These are phyloP conservation scores for Zychaea mexicana DNA, from an alignment of 371 early-diverging fungal genomes.

Conservation along the genomic window DNA sequence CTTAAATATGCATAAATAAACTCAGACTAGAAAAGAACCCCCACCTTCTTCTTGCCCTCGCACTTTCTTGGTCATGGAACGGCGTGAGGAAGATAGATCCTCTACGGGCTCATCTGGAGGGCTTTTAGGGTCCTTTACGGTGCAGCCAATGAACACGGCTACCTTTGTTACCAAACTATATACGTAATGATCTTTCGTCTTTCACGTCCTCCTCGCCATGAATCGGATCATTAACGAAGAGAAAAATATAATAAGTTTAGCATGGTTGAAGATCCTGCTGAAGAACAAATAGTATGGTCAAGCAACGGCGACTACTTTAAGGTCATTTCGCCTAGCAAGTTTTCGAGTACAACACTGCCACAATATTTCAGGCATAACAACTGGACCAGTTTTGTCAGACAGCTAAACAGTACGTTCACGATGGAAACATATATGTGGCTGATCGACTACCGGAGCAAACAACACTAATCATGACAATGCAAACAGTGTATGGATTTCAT, in stretches of 20 bases:
- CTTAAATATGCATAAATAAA: too few relatives aligned
- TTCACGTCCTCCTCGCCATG: background rate
- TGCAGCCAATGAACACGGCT: background rate
- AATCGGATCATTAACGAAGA: background rate
- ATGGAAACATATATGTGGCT: background rate
- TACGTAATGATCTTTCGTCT: background rate
- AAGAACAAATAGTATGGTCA: background rate
- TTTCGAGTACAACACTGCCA: slow-evolving; percentile 59
- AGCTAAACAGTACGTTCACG: slow-evolving; percentile 67
- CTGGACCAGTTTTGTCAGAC: slow-evolving; percentile 84
- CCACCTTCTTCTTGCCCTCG: too few relatives aligned
- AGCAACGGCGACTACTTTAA: background rate
- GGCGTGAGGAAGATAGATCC: background rate
- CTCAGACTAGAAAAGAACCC: too few relatives aligned
- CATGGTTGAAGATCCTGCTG: background rate
- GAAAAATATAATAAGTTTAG: background rate
- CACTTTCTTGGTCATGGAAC: too few relatives aligned
- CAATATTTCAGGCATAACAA: slow-evolving; percentile 88
- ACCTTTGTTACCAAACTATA: background rate
- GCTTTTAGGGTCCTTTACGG: background rate
- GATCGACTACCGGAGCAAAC: background rate
- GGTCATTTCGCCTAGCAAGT: slow-evolving; percentile 15
- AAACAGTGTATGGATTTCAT: slow-evolving; percentile 11
- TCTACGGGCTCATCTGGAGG: background rate
- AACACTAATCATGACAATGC: background rate